These are phyloP conservation scores for Amorphotheca resinae DNA, from an alignment of 495 filamentous ascomycete species.

Conservation along the genomic window DNA sequence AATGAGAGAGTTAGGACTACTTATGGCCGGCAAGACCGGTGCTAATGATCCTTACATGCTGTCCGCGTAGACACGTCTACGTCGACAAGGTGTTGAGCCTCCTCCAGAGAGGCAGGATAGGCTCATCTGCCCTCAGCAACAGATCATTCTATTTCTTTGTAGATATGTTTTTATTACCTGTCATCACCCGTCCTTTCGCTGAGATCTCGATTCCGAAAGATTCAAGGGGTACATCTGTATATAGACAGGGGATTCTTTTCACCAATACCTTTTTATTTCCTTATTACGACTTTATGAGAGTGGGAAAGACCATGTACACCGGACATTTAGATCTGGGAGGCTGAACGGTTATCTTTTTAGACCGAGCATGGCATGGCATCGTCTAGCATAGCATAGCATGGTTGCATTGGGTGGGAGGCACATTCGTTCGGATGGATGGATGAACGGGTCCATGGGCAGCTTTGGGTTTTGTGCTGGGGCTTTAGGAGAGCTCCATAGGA, in stretches of 20 bases:
- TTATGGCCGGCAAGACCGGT: slow-evolving; percentile 69
- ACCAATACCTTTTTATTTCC: background rate
- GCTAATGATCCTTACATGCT: slow-evolving; percentile 63
- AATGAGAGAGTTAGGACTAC: slow-evolving; percentile 86
- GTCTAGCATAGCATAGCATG: slow-evolving; percentile 3
- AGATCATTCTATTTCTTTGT: slow-evolving; percentile 29
- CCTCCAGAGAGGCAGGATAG: slow-evolving; percentile 3
- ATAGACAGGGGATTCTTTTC: slow-evolving; percentile 1
- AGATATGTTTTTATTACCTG: slow-evolving; percentile 11
- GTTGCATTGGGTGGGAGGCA: slow-evolving; percentile 1
- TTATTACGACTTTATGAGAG: background rate
- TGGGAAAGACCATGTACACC: background rate
- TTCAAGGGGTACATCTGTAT: slow-evolving; percentile 5
- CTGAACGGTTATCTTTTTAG: background rate
- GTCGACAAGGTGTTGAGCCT: slow-evolving; percentile 10
- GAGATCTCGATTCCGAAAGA: slow-evolving; percentile 3
- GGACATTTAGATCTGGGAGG: background rate
- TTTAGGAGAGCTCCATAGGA: too few relatives aligned
- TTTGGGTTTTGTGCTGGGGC: too few relatives aligned
- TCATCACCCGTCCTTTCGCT: background rate
- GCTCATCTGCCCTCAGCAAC: slow-evolving; percentile 19
- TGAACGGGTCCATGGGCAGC: too few relatives aligned
- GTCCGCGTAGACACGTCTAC: slow-evolving; percentile 46
- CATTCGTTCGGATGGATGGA: background rate
- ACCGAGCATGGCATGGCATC: background rate